phyloP scores from a whole-genome alignment of 495 filamentous ascomycete genomes.

The Acidiella bohemica region DNA sequence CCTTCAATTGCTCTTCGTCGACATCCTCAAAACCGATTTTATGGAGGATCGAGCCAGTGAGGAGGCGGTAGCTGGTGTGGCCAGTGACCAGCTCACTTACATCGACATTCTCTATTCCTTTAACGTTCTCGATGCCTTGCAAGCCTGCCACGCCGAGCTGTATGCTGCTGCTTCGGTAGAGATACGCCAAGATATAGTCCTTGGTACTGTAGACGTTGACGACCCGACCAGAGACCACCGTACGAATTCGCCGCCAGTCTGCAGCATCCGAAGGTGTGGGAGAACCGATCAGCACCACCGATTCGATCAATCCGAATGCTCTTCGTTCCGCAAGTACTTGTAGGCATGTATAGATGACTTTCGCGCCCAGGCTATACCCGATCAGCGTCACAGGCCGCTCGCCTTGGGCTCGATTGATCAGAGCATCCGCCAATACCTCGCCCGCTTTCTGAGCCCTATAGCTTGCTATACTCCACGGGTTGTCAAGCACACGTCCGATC shows the following conservation, averaged over 20 bases:
- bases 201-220: slow-evolving; percentile 69
- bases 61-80: slow-evolving; percentile 55
- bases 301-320: slow-evolving; percentile 78
- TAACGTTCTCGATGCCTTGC: slow-evolving; percentile 48
- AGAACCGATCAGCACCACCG: slow-evolving; percentile 68
- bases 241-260: slow-evolving; percentile 56
- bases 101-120: slow-evolving; percentile 63
- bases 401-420: slow-evolving; percentile 79
- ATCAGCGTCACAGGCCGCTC: slow-evolving; percentile 78
- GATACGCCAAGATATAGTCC: slow-evolving; percentile 61
- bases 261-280: slow-evolving; percentile 54
- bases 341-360: slow-evolving; percentile 75
- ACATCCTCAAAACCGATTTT: slow-evolving; percentile 57
- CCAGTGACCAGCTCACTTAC: slow-evolving; percentile 59
- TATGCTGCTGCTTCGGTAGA: slow-evolving; percentile 63
- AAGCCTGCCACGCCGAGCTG: slow-evolving; percentile 67
- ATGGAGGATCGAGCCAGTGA: slow-evolving; percentile 54
- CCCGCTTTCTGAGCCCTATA: slow-evolving; percentile 79
- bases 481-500: slow-evolving; percentile 69
- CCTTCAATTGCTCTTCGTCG: slow-evolving; percentile 40
- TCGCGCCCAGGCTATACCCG: slow-evolving; percentile 83
- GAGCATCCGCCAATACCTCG: slow-evolving; percentile 66
- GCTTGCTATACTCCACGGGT: slow-evolving; percentile 76
- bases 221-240: slow-evolving; percentile 57
- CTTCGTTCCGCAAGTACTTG: slow-evolving; percentile 57